Base-by-base conservation (phyloP, 2,329 filamentous ascomycete species). In the Dothistroma pini region DNA sequence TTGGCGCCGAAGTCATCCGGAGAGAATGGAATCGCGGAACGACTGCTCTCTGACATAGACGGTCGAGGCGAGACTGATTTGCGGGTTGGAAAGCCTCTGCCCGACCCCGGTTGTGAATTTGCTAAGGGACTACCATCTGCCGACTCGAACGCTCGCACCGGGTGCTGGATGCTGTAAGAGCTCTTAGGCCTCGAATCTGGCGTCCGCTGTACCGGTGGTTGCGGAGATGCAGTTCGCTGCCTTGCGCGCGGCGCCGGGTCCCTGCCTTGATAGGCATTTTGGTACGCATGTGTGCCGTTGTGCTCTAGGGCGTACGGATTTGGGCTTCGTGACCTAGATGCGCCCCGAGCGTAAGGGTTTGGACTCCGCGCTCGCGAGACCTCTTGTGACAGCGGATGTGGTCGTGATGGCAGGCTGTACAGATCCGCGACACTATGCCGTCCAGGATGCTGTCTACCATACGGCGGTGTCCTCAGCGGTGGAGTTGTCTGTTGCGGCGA, bases 61-160 rank as follows among this genome's bases (percentile, higher is more conserved):
- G 89, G 89, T 1, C 84, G 83, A 2, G 89, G 88, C 68, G 89
- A 91, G 34, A 92, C 84, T 1, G 89, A 91, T 73, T 93, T 93
- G 56, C 89, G 85, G 8, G 77, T 77, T 35, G 82, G 66, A 78
- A 71, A 66, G 75, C 50, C 31, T 25, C 29, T 34, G 47, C 14
- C 52, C 21, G 31, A 29, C 11, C 3, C 41, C 49, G 61, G 64
- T 58, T 32, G 72, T 63, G 65, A 73, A 64, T 47, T 75, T 60
- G 54, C 71, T 8, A 71, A 74, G 14, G 81, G 81, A 50, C 77
- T 82, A 3, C 64, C 61, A 58, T 74, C 70, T 14, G 69, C 68
- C 4, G 71, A 71, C 34, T 72, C 72, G 41, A 72, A 71, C 2
- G 70, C 68, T 44, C 70, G 68, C 12, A 74, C 69, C 25, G 72